These are phyloP conservation scores for Phytophthora litchii DNA, from an alignment of 352 stramenopile genomes.

Conservation along the genomic window DNA sequence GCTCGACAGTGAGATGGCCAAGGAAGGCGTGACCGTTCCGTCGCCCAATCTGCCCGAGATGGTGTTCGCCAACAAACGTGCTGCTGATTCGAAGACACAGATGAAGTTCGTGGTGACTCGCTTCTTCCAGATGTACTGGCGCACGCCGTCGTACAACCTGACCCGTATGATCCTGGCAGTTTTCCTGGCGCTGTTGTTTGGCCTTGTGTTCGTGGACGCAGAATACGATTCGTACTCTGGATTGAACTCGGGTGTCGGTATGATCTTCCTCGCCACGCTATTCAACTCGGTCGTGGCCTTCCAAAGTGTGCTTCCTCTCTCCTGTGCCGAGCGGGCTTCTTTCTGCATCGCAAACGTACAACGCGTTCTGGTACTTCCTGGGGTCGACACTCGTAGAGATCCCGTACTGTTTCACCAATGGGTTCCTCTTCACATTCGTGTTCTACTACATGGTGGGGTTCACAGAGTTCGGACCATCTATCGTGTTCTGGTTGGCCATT, in stretches of 20 bases:
- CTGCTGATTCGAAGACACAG: conserved; percentile 18
- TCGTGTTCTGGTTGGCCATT: conserved; percentile 34
- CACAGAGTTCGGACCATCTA: conserved; percentile 8
- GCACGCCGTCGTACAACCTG: conserved; percentile 50
- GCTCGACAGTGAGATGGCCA: no score
- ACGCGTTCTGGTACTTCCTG: conserved; percentile 19
- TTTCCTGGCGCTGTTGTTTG: conserved; percentile 45
- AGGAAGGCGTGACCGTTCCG: conserved; percentile 26
- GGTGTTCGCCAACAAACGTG: conserved; percentile 33
- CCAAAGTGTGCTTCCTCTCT: conserved; percentile 67
- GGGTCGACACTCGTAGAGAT: conserved; percentile 62
- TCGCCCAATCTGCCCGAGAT: conserved; percentile 26
- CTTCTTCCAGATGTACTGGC: conserved; percentile 44
- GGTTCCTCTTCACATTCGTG: neutral
- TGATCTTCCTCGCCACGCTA: conserved; percentile 74
- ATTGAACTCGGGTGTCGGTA: conserved; percentile 48
- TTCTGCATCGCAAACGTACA: neutral
- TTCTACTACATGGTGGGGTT: conserved; percentile 23
- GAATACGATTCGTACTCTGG: conserved; percentile 39
- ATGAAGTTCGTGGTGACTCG: conserved; percentile 29
- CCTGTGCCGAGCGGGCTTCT: conserved; percentile 62
- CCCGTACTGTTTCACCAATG: conserved; percentile 41
- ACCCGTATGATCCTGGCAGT: conserved; percentile 65
- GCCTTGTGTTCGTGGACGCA: neutral
- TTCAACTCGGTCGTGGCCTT: conserved; percentile 67